Evolutionary conservation across 2,329 filamentous ascomycete genomes (phyloP), one percentile per base, ranked within the genome.

Genomic region (Aspergillus novofumigatus): DNA sequence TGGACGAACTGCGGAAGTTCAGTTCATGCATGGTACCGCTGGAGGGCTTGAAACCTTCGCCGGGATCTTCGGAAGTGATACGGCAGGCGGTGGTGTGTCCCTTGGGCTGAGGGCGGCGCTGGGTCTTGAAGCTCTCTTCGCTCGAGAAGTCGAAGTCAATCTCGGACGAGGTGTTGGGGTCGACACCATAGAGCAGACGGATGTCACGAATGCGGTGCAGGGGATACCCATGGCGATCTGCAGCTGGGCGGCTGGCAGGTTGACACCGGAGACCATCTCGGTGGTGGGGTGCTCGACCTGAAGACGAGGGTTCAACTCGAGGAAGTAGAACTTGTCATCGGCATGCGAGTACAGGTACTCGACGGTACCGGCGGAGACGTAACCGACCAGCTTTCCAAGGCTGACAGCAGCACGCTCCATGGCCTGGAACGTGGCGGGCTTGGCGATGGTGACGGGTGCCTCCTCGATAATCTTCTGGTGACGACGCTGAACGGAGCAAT

Each of bases 381-480:
- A 99, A 67, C 94, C 94, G 72, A 99, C 94, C 44, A 99, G 86
- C 73, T 86, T 89, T 69, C 94, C 94, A 38, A 99, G 86, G 67
- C 94, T 91, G 49, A 99, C 94, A 50, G 94, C 94, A 47, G 94
- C 93, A 68, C 92, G 88, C 80, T 97, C 95, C 94, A 99, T 99
- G 56, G 88, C 87, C 73, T 89, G 88, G 86, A 99, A 99, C 52
- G 92, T 97, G 62, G 85, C 81, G 51, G 86, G 81, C 76, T 91
- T 94, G 54, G 94, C 95, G 65, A 99, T 96, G 41, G 94, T 99
- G 65, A 97, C 95, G 41, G 94, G 94, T 4, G 94, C 94, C 78
- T 99, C 94, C 77, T 99, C 94, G 63, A 99, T 99, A 76, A 99
- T 99, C 83, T 99, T 99, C 78, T 99, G 95, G 79, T 99, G 95